Evolutionary conservation across 306 rosid species (phyloP), one percentile per base, ranked within the genome.

Genomic region (Sesbania bispinosa): DNA sequence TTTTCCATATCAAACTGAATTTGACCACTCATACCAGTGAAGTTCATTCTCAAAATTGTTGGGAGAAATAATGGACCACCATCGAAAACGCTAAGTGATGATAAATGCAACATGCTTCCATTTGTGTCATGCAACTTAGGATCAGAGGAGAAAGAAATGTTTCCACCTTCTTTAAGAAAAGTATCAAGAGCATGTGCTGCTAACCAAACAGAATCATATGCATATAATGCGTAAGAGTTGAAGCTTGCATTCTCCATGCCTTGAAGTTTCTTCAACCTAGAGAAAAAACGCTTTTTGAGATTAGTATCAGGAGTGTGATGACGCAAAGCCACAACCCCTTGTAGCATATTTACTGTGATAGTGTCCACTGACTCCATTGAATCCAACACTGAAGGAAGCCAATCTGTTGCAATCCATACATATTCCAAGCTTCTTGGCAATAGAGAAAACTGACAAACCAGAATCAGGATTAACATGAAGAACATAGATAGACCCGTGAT

Each of bases 351-450:
- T 88, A 85, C 57, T 9, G 21, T 75, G 35, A 81, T 74, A 4
- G 83, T 66, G 52, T 72, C 79, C 57, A 79, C 75, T 7, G 72
- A 43, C 47, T 73, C 82, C 5, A 42, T 26, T 9, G 97, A 84
- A 86, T 92, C 97, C 10, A 89, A 81, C 57, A 27, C 43, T 14
- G 96, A 79, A 81, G 96, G 90, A 79, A 92, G 96, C 92, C 93
- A 87, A 78, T 89, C 93, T 21, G 96, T 89, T 47, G 92, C 90
- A 64, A 92, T 89, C 97, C 97, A 92, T 11, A 89, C 96, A 65
- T 89, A 92, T 92, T 26, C 86, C 86, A 47, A 92, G 86, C 48
- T 78, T 58, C 74, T 82, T 86, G 13, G 96, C 96, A 21, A 78
- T 39, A 30, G 90, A 47, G 11, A 92, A 89, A 19, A 92, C 21